These are phyloP conservation scores for Saccharum hybrid DNA, from an alignment of 202 grass and related monocot genomes.

Conservation along the genomic window DNA sequence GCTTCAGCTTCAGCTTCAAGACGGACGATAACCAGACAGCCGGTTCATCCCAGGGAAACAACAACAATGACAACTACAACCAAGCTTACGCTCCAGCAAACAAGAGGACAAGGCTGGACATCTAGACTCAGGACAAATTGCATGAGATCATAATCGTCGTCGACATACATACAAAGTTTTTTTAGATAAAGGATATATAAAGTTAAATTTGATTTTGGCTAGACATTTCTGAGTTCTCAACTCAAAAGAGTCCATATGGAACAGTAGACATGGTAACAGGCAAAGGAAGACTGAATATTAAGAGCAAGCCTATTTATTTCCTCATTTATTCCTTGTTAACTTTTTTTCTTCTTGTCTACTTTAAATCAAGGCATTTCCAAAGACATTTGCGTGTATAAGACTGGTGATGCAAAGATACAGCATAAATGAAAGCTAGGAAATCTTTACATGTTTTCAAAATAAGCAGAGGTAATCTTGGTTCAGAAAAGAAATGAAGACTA, in stretches of 20 bases:
- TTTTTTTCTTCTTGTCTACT: not conserved
- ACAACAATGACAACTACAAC: slow-evolving; percentile 24
- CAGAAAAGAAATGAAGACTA: not conserved
- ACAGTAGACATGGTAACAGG: slow-evolving; percentile 27
- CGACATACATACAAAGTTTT: not conserved
- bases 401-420: not conserved
- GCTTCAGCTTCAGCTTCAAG: slow-evolving; percentile 42
- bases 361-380: not conserved
- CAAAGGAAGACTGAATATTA: not conserved
- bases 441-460: not conserved
- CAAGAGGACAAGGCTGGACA: slow-evolving; percentile 47
- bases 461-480: not conserved
- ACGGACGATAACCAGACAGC: slow-evolving; percentile 41
- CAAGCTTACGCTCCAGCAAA: slow-evolving; percentile 36
- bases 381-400: not conserved
- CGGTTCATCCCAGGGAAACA: slow-evolving; percentile 24
- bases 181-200: not conserved
- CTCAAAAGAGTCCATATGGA: slow-evolving; percentile 24
- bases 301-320: not conserved
- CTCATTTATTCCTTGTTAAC: not conserved
- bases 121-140: slow-evolving; percentile 26
- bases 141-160: slow-evolving; percentile 28
- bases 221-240: slow-evolving; percentile 3
- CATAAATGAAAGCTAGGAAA: not conserved
- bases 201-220: not conserved